phyloP scores from a whole-genome alignment of 2,329 filamentous ascomycete species.

The Hypoxylon sp. region DNA sequence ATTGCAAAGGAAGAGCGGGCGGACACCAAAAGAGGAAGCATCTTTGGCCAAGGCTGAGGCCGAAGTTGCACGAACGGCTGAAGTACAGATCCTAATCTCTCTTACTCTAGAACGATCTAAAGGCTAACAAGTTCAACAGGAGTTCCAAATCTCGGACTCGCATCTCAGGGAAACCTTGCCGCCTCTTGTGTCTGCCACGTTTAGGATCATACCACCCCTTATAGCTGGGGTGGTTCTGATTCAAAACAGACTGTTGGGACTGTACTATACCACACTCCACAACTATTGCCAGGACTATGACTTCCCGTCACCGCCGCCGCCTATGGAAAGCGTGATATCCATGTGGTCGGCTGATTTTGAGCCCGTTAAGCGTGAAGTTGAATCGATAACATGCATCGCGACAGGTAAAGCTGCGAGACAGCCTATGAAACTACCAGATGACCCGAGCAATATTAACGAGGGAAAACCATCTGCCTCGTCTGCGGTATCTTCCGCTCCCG shows the following conservation, averaged over 20 bases:
- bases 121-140: constrained; percentile 59
- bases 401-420: constrained; percentile 76
- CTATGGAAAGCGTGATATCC: constrained; percentile 78
- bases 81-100: constrained; percentile 64
- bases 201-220: constrained; percentile 81
- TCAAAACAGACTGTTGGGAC: constrained; percentile 82
- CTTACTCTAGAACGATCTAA: background rate
- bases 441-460: constrained; percentile 43
- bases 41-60: constrained; percentile 79
- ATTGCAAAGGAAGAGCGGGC: constrained; percentile 77
- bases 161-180: constrained; percentile 81
- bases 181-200: constrained; percentile 77
- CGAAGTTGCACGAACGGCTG: constrained; percentile 75
- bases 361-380: constrained; percentile 75
- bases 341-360: constrained; percentile 76
- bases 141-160: constrained; percentile 82
- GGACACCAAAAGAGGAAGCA: constrained; percentile 80
- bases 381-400: constrained; percentile 74
- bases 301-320: constrained; percentile 79
- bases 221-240: constrained; percentile 79
- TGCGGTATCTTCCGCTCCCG: constrained; percentile 48
- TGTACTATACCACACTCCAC: constrained; percentile 84
- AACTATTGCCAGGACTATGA: constrained; percentile 78
- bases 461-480: constrained; percentile 50
- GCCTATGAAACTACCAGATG: constrained; percentile 58